These are phyloP conservation scores for Inosperma sp. DNA, from an alignment of 768 basidiomycete genomes.

Conservation along the genomic window DNA sequence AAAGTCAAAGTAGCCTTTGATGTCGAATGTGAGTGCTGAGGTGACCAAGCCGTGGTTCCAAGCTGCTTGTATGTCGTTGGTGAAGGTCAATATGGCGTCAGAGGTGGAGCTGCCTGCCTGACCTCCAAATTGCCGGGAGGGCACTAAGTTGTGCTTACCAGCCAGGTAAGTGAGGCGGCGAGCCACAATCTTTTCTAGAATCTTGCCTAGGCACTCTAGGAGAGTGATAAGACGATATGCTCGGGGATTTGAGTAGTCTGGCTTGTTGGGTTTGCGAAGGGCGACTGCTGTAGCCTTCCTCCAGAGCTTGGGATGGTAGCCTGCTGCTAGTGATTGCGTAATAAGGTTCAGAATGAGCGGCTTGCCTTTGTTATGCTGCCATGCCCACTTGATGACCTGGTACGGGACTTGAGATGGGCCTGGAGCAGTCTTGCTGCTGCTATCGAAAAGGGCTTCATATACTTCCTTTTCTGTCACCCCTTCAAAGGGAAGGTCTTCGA, in stretches of 20 bases:
- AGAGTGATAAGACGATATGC: slow-evolving; percentile 26
- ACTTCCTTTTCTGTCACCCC: slow-evolving; percentile 19
- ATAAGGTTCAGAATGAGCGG: slow-evolving; percentile 11
- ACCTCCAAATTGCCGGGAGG: background rate
- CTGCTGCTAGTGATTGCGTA: slow-evolving; percentile 19
- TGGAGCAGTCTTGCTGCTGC: slow-evolving; percentile 20
- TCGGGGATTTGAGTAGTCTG: slow-evolving; percentile 30
- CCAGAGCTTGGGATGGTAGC: slow-evolving; percentile 26
- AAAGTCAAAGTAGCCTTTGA: background rate
- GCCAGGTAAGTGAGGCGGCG: background rate
- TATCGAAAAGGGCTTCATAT: slow-evolving; percentile 16
- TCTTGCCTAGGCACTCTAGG: background rate
- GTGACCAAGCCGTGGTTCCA: slow-evolving; percentile 17
- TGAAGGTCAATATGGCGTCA: slow-evolving; percentile 23
- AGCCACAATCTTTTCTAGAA: background rate
- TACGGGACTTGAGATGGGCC: slow-evolving; percentile 23
- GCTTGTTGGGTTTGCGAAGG: slow-evolving; percentile 33
- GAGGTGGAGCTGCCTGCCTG: slow-evolving; percentile 18
- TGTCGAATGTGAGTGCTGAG: no score
- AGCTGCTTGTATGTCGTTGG: slow-evolving; percentile 18
- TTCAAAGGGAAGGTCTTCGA: slow-evolving; percentile 14
- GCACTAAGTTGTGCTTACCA: background rate
- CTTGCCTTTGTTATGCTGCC: slow-evolving; percentile 4
- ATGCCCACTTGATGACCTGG: slow-evolving; percentile 23
- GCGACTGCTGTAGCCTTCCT: slow-evolving; percentile 24